These are phyloP conservation scores for Stipa capillata DNA, from an alignment of 176 grass and related monocot genomes.

Conservation along the genomic window DNA sequence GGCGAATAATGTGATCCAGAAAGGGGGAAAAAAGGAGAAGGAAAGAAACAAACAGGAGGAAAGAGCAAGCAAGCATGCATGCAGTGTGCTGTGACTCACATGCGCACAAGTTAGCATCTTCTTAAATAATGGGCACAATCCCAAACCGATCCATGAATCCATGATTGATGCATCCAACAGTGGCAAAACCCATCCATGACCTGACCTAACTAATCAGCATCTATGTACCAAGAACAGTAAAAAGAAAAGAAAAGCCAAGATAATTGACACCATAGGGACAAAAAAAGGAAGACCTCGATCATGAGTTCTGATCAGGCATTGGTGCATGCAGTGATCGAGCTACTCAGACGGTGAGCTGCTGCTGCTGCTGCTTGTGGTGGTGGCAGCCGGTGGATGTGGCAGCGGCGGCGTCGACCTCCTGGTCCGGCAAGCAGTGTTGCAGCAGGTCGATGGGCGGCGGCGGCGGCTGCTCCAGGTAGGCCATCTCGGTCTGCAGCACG, in stretches of 20 bases:
- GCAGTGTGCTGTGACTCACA: constrained; percentile 49
- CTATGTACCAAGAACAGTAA: constrained; percentile 39
- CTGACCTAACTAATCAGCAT: constrained; percentile 23
- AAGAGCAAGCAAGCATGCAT: constrained; percentile 6
- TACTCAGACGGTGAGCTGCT: constrained; percentile 65
- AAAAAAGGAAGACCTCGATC: not conserved
- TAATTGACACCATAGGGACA: constrained; percentile 16
- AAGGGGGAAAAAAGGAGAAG: not conserved
- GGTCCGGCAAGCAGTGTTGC: constrained; percentile 28
- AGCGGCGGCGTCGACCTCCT: constrained; percentile 33
- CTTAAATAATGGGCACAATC: constrained; percentile 21
- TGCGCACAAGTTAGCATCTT: constrained; percentile 23
- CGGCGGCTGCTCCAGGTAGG: constrained; percentile 49
- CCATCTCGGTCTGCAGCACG: constrained; percentile 75
- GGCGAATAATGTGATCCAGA: constrained; percentile 15
- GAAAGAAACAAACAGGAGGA: not conserved
- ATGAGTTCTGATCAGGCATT: not conserved
- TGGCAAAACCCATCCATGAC: constrained; percentile 11
- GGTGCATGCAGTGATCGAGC: not conserved
- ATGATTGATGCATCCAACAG: constrained; percentile 24
- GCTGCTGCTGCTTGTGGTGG: constrained; percentile 41
- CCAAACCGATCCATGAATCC: constrained; percentile 6
- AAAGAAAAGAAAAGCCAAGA: not conserved
- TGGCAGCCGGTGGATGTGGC: constrained; percentile 31
- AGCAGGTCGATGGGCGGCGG: not conserved